These are phyloP conservation scores for Rosellinia necatrix DNA, from an alignment of 2,329 filamentous ascomycete species.

Conservation along the genomic window DNA sequence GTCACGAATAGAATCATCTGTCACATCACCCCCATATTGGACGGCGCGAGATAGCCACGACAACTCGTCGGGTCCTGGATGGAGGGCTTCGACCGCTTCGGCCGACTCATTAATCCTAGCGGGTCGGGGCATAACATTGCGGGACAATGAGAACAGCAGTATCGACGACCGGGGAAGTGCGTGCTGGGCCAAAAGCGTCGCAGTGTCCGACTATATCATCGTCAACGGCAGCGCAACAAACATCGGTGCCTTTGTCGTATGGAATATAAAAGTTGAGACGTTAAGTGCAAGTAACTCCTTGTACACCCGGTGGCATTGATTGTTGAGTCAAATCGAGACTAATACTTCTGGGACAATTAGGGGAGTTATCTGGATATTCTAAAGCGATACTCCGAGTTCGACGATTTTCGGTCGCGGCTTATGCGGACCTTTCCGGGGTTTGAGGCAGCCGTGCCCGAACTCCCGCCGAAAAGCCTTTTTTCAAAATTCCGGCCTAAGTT, in stretches of 20 bases:
- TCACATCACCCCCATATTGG: constrained; percentile 47
- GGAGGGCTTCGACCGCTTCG: constrained; percentile 53
- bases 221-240: constrained; percentile 62
- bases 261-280: constrained; percentile 88
- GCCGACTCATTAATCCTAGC: constrained; percentile 49
- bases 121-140: constrained; percentile 61
- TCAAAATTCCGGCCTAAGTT: constrained; percentile 85
- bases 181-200: constrained; percentile 69
- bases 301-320: constrained; percentile 27
- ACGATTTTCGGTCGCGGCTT: constrained; percentile 75
- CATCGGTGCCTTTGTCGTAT: constrained; percentile 91
- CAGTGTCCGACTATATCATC: constrained; percentile 60
- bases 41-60: constrained; percentile 26
- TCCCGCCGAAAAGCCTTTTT: constrained; percentile 90
- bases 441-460: constrained; percentile 79
- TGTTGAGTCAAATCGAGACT: not conserved
- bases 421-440: constrained; percentile 83
- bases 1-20: constrained; percentile 23
- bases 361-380: constrained; percentile 65
- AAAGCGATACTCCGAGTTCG: constrained; percentile 91
- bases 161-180: constrained; percentile 49
- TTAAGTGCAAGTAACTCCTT: constrained; percentile 65
- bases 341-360: constrained; percentile 42
- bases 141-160: constrained; percentile 63
- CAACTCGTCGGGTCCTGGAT: constrained; percentile 39